Evolutionary conservation across 352 stramenopile species (phyloP), one percentile per base, ranked within the genome.

Genomic region (Phytophthora hybrid): DNA sequence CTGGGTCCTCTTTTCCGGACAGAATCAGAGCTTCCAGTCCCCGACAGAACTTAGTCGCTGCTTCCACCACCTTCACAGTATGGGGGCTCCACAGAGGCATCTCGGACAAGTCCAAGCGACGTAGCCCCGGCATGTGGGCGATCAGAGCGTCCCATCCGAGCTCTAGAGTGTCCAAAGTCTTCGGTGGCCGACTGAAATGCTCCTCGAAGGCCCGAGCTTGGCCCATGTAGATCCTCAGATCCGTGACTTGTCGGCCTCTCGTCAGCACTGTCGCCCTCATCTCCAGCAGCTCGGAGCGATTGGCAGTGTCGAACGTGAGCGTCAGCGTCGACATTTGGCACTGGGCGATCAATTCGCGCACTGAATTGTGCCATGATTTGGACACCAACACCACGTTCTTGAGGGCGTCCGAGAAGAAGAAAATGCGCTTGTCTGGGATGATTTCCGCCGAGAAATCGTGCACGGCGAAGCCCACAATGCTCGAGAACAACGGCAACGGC

Each of bases 171-270:
- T 80, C 41, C 29, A 83, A 60, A 56, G 46, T 67, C 9, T 19
- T 9, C 9, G 77, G 69, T 7, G 83, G 73, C 0, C 59, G 49
- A 37, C 44, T 51, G 49, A 80, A 81, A 64, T 71, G 63, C 19
- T 70, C 60, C 14, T 67, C 66, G 39, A 73, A 67, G 14, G 44
- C 23, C 18, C 26, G 49, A 8, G 71, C 64, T 2, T 19, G 23
- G 11, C 73, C 78, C 72, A 83, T 78, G 5, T 34, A 73, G 18
- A 84, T 31, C 23, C 52, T 68, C 58, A 85, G 64, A n/a, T 75
- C 66, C 0, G 63, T 68, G 9, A 85, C 54, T 34, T 65, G 54
- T 19, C 19, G 16, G 0, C 78, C 75, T 19, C 69, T 58, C n/a
- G 70, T 37, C 21, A 46, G 8, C 18, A 72, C 66, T 0, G 61